These are phyloP conservation scores for Cenchrus fungigraminus DNA, from an alignment of 176 grass and related monocot species.

Conservation along the genomic window DNA sequence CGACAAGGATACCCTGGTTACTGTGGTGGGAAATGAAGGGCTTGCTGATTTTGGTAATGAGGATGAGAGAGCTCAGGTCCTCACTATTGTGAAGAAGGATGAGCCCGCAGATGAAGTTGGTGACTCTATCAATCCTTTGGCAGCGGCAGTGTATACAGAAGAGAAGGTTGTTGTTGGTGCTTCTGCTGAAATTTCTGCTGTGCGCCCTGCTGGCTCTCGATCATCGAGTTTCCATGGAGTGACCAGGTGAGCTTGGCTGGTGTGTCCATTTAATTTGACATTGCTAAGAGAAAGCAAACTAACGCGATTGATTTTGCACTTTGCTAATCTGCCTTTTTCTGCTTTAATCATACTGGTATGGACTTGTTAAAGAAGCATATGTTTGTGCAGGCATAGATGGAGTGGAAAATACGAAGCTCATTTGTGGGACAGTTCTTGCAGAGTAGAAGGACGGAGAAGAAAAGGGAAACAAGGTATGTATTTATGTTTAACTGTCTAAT, in stretches of 20 bases:
- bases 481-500: slow-evolving; percentile 16
- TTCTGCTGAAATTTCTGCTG: slow-evolving; percentile 28
- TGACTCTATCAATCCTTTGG: slow-evolving; percentile 27
- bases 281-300: slow-evolving; percentile 8
- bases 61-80: slow-evolving; percentile 23
- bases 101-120: slow-evolving; percentile 41
- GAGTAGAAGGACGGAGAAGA: slow-evolving; percentile 83
- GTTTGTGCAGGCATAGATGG: slow-evolving; percentile 84
- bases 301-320: neutral
- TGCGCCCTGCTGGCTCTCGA: slow-evolving; percentile 47
- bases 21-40: slow-evolving; percentile 29
- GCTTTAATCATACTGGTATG: neutral
- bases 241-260: slow-evolving; percentile 55
- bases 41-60: neutral
- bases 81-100: slow-evolving; percentile 56
- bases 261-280: slow-evolving; percentile 22
- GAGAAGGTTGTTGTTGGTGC: slow-evolving; percentile 34
- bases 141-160: slow-evolving; percentile 12
- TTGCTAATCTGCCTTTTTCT: slow-evolving; percentile 1
- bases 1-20: slow-evolving; percentile 20
- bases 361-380: slow-evolving; percentile 30
- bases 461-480: slow-evolving; percentile 91
- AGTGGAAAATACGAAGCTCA: slow-evolving; percentile 98
- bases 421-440: slow-evolving; percentile 92
- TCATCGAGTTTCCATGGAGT: slow-evolving; percentile 88